These are phyloP conservation scores for Starmerella scarabaei DNA, from an alignment of 805 yeast species.

Conservation along the genomic window DNA sequence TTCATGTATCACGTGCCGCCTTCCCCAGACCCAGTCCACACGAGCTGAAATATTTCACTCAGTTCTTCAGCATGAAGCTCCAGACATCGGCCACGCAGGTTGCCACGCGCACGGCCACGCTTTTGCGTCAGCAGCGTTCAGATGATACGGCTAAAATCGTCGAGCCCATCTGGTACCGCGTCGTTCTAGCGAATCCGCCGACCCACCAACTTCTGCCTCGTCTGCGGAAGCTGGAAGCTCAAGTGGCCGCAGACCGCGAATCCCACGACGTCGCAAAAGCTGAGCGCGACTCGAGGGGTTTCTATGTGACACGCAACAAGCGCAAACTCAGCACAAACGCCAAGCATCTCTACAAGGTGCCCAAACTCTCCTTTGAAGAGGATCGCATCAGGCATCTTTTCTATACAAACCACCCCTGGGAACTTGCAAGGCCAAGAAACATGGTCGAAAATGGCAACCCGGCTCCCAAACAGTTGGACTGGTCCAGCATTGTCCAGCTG, in stretches of 20 bases:
- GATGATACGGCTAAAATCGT: slow-evolving; percentile 30
- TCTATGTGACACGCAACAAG: slow-evolving; percentile 37
- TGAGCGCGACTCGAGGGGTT: slow-evolving; percentile 18
- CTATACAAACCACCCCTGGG: slow-evolving; percentile 96
- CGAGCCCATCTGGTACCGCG: slow-evolving; percentile 84
- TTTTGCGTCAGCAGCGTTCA: slow-evolving; percentile 44
- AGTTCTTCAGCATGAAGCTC: slow-evolving; percentile 42
- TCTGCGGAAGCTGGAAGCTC: slow-evolving; percentile 23
- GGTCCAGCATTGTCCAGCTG: slow-evolving; percentile 67
- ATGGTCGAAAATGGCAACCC: slow-evolving; percentile 51
- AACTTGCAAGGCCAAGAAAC: slow-evolving; percentile 75
- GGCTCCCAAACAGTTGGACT: slow-evolving; percentile 34
- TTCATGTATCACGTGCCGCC: too few species aligned
- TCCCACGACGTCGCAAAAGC: not conserved
- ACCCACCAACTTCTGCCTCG: slow-evolving; percentile 43
- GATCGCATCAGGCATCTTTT: slow-evolving; percentile 74
- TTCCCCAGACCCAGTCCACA: not conserved
- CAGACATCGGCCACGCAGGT: slow-evolving; percentile 65
- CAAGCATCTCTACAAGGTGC: slow-evolving; percentile 37
- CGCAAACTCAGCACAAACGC: slow-evolving; percentile 24
- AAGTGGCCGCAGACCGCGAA: slow-evolving; percentile 14
- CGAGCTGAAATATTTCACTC: not conserved
- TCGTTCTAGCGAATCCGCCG: slow-evolving; percentile 76
- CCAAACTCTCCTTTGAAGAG: slow-evolving; percentile 48
- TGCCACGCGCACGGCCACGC: slow-evolving; percentile 67